Percentiles rank a stretch among this genome's conserved stretches.
phyloP scores from a whole-genome alignment of 768 basidiomycete species.

The Phlegmacium glaucopus region DNA sequence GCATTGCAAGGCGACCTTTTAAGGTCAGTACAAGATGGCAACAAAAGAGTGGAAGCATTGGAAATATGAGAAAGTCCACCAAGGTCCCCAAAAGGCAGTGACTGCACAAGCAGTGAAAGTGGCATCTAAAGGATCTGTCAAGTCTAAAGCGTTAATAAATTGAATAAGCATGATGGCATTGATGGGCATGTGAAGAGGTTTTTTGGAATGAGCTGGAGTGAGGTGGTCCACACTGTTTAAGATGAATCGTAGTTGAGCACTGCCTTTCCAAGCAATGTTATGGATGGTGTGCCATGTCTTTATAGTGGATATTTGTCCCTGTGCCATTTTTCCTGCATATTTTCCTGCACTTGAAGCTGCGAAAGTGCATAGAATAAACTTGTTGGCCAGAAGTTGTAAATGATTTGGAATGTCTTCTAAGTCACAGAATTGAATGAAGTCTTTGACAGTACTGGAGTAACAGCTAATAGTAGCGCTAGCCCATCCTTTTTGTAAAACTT shows the following conservation, averaged over 20 bases:
- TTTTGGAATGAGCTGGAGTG: constrained; percentile 14
- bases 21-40: too few species aligned
- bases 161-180: constrained; percentile 14
- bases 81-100: constrained; percentile 30
- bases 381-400: constrained; percentile 17
- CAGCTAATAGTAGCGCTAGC: constrained; percentile 3
- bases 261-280: constrained; percentile 16
- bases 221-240: constrained; percentile 21
- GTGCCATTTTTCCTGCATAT: constrained; percentile 13
- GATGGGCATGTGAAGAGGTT: constrained; percentile 17
- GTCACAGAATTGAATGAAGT: constrained; percentile 19
- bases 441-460: too few species aligned
- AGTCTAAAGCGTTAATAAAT: constrained; percentile 14
- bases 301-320: constrained; percentile 21
- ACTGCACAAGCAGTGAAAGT: constrained; percentile 19
- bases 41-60: too few species aligned
- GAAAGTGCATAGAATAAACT: constrained; percentile 26
- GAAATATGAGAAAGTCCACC: too few species aligned
- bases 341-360: constrained; percentile 20
- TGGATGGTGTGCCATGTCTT: constrained; percentile 33
- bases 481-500: constrained; percentile 9
- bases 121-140: constrained; percentile 15
- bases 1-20: too few species aligned
- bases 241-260: constrained; percentile 16
- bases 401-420: constrained; percentile 8